Conservation (phyloP, 2,329 filamentous ascomycete species). For the Neofusicoccum cordaticola region DNA sequence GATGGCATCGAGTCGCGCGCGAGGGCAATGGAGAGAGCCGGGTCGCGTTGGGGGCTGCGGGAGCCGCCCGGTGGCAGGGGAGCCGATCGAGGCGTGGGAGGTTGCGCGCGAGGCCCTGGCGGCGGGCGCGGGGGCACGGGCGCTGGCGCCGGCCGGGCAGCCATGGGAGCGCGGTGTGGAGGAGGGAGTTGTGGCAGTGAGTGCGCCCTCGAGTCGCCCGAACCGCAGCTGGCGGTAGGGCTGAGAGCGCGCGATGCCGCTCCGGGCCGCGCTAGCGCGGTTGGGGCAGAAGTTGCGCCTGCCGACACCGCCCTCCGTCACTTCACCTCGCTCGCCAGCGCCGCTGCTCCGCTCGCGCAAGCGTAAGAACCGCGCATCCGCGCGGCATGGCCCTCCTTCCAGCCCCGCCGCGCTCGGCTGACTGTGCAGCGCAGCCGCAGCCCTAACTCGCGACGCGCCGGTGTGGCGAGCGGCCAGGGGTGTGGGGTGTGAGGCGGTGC, state of each 20-base stretch:
- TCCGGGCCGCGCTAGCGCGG: neutral
- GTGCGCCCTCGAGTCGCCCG: neutral
- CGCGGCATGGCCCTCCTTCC: neutral
- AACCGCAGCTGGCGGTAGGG: neutral
- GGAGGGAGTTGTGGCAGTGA: neutral
- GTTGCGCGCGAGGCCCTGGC: neutral
- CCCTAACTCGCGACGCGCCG: neutral
- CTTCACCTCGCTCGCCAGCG: neutral
- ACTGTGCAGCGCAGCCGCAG: neutral
- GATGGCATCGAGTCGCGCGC: neutral
- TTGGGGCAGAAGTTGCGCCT: neutral
- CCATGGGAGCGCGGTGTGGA: slow-evolving; percentile 2
- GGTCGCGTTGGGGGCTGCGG: slow-evolving; percentile 1
- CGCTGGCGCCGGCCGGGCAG: neutral
- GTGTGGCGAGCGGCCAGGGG: slow-evolving; percentile 9
- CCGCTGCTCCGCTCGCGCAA: neutral
- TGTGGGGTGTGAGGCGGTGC: slow-evolving; percentile 15
- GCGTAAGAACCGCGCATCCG: neutral
- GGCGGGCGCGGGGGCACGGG: neutral
- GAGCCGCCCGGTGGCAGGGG: neutral
- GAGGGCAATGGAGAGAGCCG: neutral
- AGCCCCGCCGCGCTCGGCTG: neutral
- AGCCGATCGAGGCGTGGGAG: neutral
- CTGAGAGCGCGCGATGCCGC: neutral
- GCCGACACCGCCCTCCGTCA: neutral